These are phyloP conservation scores for Polygonum aviculare DNA, from an alignment of 148 eudicot genomes.

Conservation along the genomic window DNA sequence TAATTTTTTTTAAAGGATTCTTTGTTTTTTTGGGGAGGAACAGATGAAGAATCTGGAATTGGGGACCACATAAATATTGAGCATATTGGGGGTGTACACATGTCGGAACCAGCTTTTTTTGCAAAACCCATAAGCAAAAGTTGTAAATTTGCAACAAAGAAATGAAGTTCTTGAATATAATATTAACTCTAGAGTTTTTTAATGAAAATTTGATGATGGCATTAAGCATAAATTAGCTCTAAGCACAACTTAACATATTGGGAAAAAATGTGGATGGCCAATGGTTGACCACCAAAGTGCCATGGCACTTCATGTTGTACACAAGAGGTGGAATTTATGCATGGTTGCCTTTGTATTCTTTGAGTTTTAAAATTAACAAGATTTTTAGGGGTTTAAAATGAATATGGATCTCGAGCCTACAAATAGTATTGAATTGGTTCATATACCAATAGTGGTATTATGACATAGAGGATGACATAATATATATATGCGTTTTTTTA, in stretches of 20 bases:
- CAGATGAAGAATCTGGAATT: background rate
- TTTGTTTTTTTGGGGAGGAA: background rate
- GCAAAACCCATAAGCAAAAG: constrained; percentile 7
- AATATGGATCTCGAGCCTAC: background rate
- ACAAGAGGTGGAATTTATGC: background rate
- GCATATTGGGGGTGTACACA: constrained; percentile 26
- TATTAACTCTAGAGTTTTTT: background rate
- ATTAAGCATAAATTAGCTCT: background rate
- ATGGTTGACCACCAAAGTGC: background rate
- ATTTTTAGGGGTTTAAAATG: background rate
- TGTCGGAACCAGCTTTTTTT: constrained; percentile 34
- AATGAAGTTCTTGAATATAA: background rate
- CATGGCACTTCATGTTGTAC: background rate
- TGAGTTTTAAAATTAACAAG: background rate
- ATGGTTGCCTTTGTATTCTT: background rate
- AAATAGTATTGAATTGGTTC: background rate
- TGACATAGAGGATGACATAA: background rate
- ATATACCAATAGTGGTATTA: background rate
- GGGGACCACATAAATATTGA: constrained; percentile 2
- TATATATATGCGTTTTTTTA: background rate
- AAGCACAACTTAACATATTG: background rate
- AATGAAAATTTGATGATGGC: background rate
- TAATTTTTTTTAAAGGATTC: background rate
- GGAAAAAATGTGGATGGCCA: background rate
- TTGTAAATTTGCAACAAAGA: constrained; percentile 4